These are phyloP conservation scores for Suhomyces sp. DNA, from an alignment of 805 yeast genomes.

Conservation along the genomic window DNA sequence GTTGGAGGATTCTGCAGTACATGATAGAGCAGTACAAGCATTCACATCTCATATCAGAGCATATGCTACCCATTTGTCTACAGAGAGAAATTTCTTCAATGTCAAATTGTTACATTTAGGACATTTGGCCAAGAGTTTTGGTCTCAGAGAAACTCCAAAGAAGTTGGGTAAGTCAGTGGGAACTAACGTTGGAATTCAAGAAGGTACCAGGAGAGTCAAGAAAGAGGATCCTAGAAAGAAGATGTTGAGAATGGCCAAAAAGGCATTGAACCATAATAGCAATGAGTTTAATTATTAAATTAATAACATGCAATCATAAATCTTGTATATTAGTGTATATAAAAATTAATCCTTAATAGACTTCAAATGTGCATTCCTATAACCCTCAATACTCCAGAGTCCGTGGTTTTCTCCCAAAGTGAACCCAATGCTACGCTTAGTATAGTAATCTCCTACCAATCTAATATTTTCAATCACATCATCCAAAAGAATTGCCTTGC, in stretches of 20 bases:
- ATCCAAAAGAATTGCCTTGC: conserved; percentile 79
- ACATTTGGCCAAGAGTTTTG: conserved; percentile 93
- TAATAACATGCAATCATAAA: not conserved
- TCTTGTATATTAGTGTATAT: not conserved
- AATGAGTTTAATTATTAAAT: conserved; percentile 69
- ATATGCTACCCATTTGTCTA: conserved; percentile 86
- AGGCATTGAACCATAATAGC: conserved; percentile 60
- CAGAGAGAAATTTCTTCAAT: conserved; percentile 79
- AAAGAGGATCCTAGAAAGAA: conserved; percentile 70
- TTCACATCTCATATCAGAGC: conserved; percentile 91
- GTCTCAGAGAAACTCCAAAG: conserved; percentile 91
- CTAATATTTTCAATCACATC: conserved; percentile 74
- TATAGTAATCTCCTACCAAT: conserved; percentile 58
- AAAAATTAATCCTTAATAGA: not conserved
- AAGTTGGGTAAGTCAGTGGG: conserved; percentile 52
- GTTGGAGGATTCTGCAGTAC: conserved; percentile 60
- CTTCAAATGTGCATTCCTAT: conserved; percentile 14
- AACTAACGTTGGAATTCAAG: conserved; percentile 30
- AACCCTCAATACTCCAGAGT: conserved; percentile 52
- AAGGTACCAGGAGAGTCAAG: conserved; percentile 37
- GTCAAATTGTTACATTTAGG: conserved; percentile 86
- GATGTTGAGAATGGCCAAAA: conserved; percentile 72
- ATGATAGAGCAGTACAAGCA: conserved; percentile 71
- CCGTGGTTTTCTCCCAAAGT: conserved; percentile 75
- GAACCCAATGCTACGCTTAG: conserved; percentile 58